Base-by-base conservation (phyloP, 345 rosid genomes). In the Eucalyptus viminalis region DNA sequence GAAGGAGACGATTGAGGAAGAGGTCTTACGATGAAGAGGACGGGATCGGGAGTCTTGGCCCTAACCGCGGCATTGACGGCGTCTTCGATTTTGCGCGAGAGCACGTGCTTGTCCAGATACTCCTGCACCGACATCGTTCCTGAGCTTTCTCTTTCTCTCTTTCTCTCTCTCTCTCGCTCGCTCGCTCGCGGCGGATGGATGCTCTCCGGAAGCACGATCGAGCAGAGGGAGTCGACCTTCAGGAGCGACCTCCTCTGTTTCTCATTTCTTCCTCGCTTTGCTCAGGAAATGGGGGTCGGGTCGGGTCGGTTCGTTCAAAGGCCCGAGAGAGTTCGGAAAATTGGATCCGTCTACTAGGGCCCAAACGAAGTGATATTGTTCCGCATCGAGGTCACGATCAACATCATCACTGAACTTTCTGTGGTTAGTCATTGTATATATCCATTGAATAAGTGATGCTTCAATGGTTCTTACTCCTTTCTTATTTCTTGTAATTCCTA, bases 61-160 rank as follows among this genome's bases (percentile, higher is more conserved):
- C 98, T 93, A 88, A 98, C 99, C 89, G 99, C 97, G 86, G 99
- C 99, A 94, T 97, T 97, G 89, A 97, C 99, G 92, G 99, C 99
- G 90, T 97, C 99, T 91, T 98, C 99, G 87, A 98, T 98, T 93
- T 94, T 98, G 89, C 99, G 97, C 65, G 98, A 97, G 88, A 96
- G 99, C 94, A 92, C 56, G 91, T 98, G 97, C 95, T 95, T 95
- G 93, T 97, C 98, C 86, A 97, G 93, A 89, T 97, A 97, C 92
- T 98, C 99, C 89, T 96, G 99, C 89, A 97, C 98, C 80, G 99
- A 95, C 99, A 98, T 96, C 93, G 88, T 58, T 9, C 54, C 87
- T 31, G 60, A 80, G 34, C 6, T 21, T 44, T 13, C 21, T 17
- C 56, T 37, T 43, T 11, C 16, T 13, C 1, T 3, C 44, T 19